phyloP scores from a whole-genome alignment of 129 eudicot genomes.

The Dittrichia graveolens region DNA sequence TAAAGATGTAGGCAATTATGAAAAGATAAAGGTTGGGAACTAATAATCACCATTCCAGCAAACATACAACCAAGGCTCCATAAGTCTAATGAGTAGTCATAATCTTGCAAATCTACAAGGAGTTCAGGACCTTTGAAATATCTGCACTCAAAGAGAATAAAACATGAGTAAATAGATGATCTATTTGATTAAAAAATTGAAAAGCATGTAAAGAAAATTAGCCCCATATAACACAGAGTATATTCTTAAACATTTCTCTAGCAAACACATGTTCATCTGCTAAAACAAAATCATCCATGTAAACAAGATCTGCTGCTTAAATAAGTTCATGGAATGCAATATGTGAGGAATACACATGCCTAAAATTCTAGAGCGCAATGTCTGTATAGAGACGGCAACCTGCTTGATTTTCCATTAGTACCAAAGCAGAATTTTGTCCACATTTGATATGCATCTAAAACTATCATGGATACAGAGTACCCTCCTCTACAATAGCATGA shows the following conservation, averaged over 20 bases:
- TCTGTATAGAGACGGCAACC: too few species aligned
- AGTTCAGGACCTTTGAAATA: constrained; percentile 91
- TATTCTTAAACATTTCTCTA: too few species aligned
- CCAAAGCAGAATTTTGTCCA: too few species aligned
- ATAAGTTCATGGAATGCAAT: too few species aligned
- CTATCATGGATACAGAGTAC: too few species aligned
- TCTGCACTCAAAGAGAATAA: constrained; percentile 44
- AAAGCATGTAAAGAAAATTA: neutral
- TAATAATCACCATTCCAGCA: constrained; percentile 77
- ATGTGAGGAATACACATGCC: too few species aligned
- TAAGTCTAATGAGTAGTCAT: constrained; percentile 78
- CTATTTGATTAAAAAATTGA: neutral
- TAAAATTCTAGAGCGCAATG: too few species aligned
- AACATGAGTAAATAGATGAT: neutral
- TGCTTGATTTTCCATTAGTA: too few species aligned
- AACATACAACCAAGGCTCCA: constrained; percentile 98
- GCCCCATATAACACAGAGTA: too few species aligned
- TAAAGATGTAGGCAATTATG: neutral
- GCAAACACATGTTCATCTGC: neutral
- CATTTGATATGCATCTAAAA: too few species aligned
- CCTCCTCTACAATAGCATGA: neutral
- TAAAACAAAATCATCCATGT: too few species aligned
- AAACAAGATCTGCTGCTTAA: too few species aligned
- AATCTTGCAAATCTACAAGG: constrained; percentile 85
- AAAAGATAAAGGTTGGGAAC: neutral